phyloP scores from a whole-genome alignment of 495 filamentous ascomycete species.

The Choiromyces venosus region DNA sequence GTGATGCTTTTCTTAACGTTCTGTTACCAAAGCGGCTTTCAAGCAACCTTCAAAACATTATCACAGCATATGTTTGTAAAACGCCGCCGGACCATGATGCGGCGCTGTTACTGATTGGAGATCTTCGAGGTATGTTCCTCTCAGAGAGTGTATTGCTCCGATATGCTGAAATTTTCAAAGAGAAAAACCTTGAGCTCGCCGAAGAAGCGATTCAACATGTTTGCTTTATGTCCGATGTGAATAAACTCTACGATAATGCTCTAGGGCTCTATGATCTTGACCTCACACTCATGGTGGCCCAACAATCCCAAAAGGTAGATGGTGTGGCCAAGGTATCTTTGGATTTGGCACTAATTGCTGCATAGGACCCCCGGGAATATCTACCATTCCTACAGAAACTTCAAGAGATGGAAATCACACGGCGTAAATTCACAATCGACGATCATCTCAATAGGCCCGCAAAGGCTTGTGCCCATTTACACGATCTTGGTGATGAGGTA shows the following conservation, averaged over 20 bases:
- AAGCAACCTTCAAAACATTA: constrained; percentile 79
- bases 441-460: constrained; percentile 67
- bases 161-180: constrained; percentile 19
- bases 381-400: constrained; percentile 86
- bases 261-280: constrained; percentile 88
- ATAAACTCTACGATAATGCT: constrained; percentile 84
- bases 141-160: not conserved
- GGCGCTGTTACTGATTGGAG: constrained; percentile 69
- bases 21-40: constrained; percentile 56
- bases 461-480: constrained; percentile 74
- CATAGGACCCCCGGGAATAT: constrained; percentile 81
- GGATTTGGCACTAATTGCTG: constrained; percentile 9
- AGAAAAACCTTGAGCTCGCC: constrained; percentile 59
- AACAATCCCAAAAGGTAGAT: constrained; percentile 78
- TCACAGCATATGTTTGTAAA: constrained; percentile 93
- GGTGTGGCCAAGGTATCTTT: not conserved
- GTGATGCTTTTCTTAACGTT: constrained; percentile 70
- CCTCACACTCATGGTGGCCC: constrained; percentile 80
- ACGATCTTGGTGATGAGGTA: constrained; percentile 52
- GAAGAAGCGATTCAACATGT: constrained; percentile 91
- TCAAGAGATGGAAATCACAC: constrained; percentile 61
- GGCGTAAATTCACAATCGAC: constrained; percentile 78
- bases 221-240: constrained; percentile 90
- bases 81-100: constrained; percentile 81
- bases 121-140: constrained; percentile 45